A percentile compares a stretch with the other conserved stretches of the same genome.
These are phyloP conservation scores for Acarospora socialis DNA, from an alignment of 2,329 filamentous ascomycete genomes.

Conservation along the genomic window DNA sequence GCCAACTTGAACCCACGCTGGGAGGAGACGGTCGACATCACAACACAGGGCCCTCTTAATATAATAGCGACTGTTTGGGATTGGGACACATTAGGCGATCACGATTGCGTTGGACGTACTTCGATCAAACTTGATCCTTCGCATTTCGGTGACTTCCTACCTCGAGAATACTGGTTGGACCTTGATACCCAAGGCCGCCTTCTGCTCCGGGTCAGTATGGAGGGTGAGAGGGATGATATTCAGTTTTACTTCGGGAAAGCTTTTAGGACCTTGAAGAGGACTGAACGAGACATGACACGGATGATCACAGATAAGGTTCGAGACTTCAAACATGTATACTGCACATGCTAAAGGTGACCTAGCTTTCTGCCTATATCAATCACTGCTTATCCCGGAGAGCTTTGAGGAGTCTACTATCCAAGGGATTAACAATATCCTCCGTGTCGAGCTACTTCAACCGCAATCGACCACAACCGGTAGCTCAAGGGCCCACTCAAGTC, in stretches of 20 bases:
- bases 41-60: constrained; percentile 79
- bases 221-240: constrained; percentile 94
- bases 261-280: constrained; percentile 86
- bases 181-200: constrained; percentile 88
- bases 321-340: constrained; percentile 9
- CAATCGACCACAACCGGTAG: constrained; percentile 33
- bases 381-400: constrained; percentile 73
- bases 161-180: constrained; percentile 94
- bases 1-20: constrained; percentile 84
- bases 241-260: constrained; percentile 98
- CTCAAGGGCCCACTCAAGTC: constrained; percentile 47
- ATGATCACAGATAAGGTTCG: constrained; percentile 90
- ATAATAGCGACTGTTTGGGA: constrained; percentile 97
- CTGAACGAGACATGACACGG: constrained; percentile 93
- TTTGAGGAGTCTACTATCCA: constrained; percentile 57
- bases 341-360: constrained; percentile 9
- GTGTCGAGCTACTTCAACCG: constrained; percentile 55
- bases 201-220: constrained; percentile 89
- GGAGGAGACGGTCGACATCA: constrained; percentile 96
- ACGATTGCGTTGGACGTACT: constrained; percentile 94
- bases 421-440: constrained; percentile 56
- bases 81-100: constrained; percentile 91
- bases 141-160: constrained; percentile 91
- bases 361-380: constrained; percentile 89
- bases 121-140: constrained; percentile 95